phyloP scores from a whole-genome alignment of 805 yeast species.

The Blastobotrys peoriensis region DNA sequence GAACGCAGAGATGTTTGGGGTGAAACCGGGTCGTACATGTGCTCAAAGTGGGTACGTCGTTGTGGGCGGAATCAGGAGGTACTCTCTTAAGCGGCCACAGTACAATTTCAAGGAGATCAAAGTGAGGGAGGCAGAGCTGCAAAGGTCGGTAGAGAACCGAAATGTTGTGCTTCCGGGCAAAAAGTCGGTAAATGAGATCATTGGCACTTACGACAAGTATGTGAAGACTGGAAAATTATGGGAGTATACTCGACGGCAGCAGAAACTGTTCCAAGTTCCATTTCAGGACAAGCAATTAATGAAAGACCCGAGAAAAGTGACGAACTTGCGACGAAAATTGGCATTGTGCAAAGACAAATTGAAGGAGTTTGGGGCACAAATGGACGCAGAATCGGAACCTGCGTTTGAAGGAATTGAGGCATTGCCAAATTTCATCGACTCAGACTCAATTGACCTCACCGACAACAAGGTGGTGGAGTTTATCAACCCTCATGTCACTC shows the following conservation, averaged over 20 bases:
- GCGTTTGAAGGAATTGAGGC: conserved; percentile 22
- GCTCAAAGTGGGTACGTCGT: too few species aligned
- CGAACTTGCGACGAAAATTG: conserved; percentile 2
- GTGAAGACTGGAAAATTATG: conserved; percentile 8
- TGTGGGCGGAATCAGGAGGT: too few species aligned
- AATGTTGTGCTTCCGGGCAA: conserved; percentile 16
- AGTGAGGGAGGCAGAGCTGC: conserved; percentile 14
- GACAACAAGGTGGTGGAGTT: conserved; percentile 19
- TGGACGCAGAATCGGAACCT: conserved; percentile 10
- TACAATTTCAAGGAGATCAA: conserved; percentile 15
- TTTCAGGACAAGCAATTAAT: conserved; percentile 11
- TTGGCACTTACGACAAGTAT: conserved; percentile 20
- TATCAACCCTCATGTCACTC: conserved; percentile 17
- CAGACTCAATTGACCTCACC: conserved; percentile 14
- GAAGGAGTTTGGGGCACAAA: conserved; percentile 12
- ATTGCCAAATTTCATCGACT: conserved; percentile 29
- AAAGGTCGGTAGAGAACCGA: conserved; percentile 22
- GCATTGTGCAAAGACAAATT: conserved; percentile 18
- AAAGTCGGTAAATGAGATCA: conserved; percentile 21
- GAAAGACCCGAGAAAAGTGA: not conserved
- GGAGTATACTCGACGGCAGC: conserved; percentile 11
- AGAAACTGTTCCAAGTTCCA: conserved; percentile 18
- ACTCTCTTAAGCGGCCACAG: conserved; percentile 18
- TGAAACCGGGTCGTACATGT: too few species aligned
- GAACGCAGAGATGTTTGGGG: too few species aligned